Percentiles rank a stretch among this genome's conserved stretches.
phyloP scores from a whole-genome alignment of 2,329 filamentous ascomycete species.

The Fusarium devonianum region DNA sequence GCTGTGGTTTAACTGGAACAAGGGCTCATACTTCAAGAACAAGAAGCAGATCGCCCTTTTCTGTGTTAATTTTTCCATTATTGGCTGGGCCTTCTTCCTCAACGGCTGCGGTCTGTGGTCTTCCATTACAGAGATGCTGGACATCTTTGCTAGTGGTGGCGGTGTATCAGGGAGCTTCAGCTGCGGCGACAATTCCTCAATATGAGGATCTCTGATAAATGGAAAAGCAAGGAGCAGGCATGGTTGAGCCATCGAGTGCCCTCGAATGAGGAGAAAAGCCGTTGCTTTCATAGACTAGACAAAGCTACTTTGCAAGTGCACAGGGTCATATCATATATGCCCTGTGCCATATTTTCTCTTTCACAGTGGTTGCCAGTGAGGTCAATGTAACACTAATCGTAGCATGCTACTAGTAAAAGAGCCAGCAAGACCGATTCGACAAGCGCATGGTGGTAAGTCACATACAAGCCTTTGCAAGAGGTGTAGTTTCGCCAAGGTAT shows the following conservation, averaged over 20 bases:
- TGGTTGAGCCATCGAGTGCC: background rate
- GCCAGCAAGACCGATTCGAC: too few relatives aligned
- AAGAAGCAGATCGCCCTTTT: constrained; percentile 24
- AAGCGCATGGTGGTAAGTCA: too few relatives aligned
- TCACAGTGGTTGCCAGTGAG: too few relatives aligned
- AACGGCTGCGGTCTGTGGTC: constrained; percentile 31
- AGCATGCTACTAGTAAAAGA: too few relatives aligned
- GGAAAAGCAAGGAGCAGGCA: background rate
- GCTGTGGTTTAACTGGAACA: constrained; percentile 24
- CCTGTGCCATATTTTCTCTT: too few relatives aligned
- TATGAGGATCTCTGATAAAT: background rate
- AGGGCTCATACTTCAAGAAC: constrained; percentile 2
- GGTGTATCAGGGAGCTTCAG: constrained; percentile 15
- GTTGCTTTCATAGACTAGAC: too few relatives aligned
- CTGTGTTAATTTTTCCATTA: constrained; percentile 23
- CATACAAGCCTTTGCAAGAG: too few relatives aligned
- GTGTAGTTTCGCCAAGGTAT: too few relatives aligned
- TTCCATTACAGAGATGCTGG: constrained; percentile 25
- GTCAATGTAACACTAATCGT: too few relatives aligned
- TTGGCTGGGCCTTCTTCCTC: constrained; percentile 24
- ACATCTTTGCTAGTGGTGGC: constrained; percentile 12
- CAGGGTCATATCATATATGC: too few relatives aligned
- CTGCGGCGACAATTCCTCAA: constrained; percentile 16
- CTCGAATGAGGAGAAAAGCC: too few relatives aligned
- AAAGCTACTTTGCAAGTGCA: too few relatives aligned